A percentile compares a stretch with the other conserved stretches of the same genome.
These are phyloP conservation scores for Grifola frondosa DNA, from an alignment of 1,284 basidiomycete species.

Conservation along the genomic window DNA sequence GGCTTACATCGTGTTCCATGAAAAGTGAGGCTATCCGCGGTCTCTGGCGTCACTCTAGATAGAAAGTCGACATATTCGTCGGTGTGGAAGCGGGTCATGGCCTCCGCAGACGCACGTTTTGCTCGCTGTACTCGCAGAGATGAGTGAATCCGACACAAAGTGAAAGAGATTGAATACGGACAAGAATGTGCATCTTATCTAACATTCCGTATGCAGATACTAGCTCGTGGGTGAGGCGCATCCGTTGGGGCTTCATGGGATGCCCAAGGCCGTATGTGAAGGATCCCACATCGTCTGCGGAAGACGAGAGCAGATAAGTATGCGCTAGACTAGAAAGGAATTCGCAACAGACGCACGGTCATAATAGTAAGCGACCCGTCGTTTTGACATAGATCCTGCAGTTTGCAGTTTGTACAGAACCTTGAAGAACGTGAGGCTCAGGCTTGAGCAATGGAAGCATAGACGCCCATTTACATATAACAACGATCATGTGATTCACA, in stretches of 20 bases:
- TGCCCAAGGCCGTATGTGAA: slow-evolving; percentile 90
- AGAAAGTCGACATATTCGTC: slow-evolving; percentile 98
- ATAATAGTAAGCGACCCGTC: slow-evolving; percentile 25
- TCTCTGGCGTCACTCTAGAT: slow-evolving; percentile 86
- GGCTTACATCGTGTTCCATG: slow-evolving; percentile 81
- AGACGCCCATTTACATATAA: too few species aligned
- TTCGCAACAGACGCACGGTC: slow-evolving; percentile 14
- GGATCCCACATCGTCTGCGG: slow-evolving; percentile 71
- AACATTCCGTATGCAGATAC: slow-evolving; percentile 90
- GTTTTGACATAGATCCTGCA: slow-evolving; percentile 25
- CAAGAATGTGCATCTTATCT: slow-evolving; percentile 88
- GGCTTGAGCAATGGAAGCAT: too few species aligned
- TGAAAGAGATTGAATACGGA: slow-evolving; percentile 37
- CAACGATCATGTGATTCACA: too few species aligned
- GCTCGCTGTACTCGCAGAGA: slow-evolving; percentile 62
- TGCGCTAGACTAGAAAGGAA: not conserved
- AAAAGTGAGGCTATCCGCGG: slow-evolving; percentile 79
- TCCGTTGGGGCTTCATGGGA: slow-evolving; percentile 94
- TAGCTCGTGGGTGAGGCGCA: slow-evolving; percentile 91
- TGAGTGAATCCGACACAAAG: slow-evolving; percentile 8
- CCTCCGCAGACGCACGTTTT: slow-evolving; percentile 75
- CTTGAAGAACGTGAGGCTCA: too few species aligned
- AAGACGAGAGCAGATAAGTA: too few species aligned
- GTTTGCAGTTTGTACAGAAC: too few species aligned
- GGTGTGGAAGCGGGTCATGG: slow-evolving; percentile 93